Base-by-base conservation (phyloP, 768 basidiomycete species). In the Pholiota microspora region DNA sequence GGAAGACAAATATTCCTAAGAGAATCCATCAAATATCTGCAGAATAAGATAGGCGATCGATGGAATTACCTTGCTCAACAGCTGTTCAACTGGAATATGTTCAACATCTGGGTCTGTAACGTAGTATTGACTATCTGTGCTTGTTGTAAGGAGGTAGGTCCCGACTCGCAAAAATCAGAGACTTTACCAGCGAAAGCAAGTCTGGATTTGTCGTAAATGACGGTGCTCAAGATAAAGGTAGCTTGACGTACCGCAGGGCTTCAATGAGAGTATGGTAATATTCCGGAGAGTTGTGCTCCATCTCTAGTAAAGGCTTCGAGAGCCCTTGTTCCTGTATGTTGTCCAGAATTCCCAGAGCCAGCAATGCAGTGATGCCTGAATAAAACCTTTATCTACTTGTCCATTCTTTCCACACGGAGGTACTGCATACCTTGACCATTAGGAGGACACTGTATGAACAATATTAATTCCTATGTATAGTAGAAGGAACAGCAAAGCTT, bases 291-390 rank as follows among this genome's bases (percentile, higher is more conserved):
- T 97, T 97, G 70, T 97, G 94, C 52, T 94, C 89, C 76, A 93
- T 79, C 57, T 93, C 83, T 18, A 84, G 68, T 4, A 98, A 71
- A 10, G 92, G 80, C 54, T 77, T 78, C 45, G 83, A 79, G 48
- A 84, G 81, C 0, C 86, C 84, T 64, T 88, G 83, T 55, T 78
- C 82, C 70, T 96, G 89, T 13, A 98, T 79, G 24, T 79, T 83
- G 61, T 98, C 96, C 46, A 99, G 74, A 55, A 99, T 92, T 1
- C 97, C 97, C 18, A 98, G 80, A 10, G 95, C 93, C 27, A 99
- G 73, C 7, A 98, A 79, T 0, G 97, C 92, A 4, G 95, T 96
- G 36, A 99, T 82, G n/a, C 87, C 85, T 87, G 51, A 45, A 31
- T 50, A 44, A 42, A 45, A 34, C 16, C 21, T 42, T 18, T 16